Base-by-base conservation (phyloP, 192 early-diverging fungal genomes). In the Coemansia sp. region DNA sequence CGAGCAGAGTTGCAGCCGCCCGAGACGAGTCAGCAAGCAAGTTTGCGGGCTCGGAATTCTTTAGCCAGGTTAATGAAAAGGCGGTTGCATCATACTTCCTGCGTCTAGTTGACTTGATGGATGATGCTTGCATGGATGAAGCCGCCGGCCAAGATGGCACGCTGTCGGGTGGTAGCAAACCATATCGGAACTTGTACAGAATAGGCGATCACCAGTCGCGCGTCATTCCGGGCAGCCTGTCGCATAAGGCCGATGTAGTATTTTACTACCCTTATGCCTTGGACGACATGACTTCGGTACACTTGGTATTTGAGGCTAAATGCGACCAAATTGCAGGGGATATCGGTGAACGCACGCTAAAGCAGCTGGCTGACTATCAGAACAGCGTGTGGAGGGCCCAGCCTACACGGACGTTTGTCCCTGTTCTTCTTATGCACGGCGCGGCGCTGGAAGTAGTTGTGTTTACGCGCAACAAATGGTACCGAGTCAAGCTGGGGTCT, bases 391-490 rank as follows among this genome's bases (percentile, higher is more conserved):
- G 42, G 55, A 8, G 38, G 27, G 34, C 43, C 8, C 55, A 57
- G 34, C 31, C 32, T n/a, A 57, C 55, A 14, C 43, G 55, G 1
- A 25, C 25, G 13, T 57, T 57, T 38, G 45, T 57, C 4, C 55
- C 55, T 2, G 45, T 37, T 5, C 9, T 57, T 0, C 29, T 47
- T 0, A 8, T 57, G 3, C 34, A 38, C 25, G 55, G 45, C 2
- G 4, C 32, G n/a, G 4, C 10, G 9, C 10, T 57, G 21, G 33
- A 33, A 0, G 17, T 57, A 2, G 17, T 57, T 11, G n/a, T 47
- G 1, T 57, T 57, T 48, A 45, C 42, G 5, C 42, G 55, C 23
- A n/a, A 37, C 21, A 13, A 5, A 8, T 38, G 15, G 25, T 37
- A 42, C 25, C 34, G 31, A 10, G 25, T 27, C 23, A 14, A 26